These are phyloP conservation scores for Metarhizium robertsii DNA, from an alignment of 2,329 filamentous ascomycete genomes.

Conservation along the genomic window DNA sequence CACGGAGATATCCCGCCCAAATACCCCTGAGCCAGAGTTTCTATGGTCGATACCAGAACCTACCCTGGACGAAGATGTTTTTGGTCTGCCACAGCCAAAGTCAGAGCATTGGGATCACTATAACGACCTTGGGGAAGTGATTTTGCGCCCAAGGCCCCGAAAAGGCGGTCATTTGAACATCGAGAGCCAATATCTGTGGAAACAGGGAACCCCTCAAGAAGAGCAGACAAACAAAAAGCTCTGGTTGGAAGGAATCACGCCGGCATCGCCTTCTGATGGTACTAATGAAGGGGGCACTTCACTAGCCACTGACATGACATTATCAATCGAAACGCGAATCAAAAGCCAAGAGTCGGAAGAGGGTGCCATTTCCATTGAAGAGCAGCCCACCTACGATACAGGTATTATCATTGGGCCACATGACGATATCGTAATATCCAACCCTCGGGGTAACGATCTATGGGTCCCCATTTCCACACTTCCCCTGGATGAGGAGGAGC, in stretches of 20 bases:
- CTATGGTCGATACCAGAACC: background rate
- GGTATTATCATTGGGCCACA: background rate
- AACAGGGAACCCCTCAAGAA: constrained; percentile 3
- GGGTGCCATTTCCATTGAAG: background rate
- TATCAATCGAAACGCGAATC: background rate
- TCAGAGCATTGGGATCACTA: background rate
- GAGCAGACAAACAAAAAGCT: background rate
- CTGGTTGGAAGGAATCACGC: background rate
- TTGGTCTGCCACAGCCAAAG: constrained; percentile 22
- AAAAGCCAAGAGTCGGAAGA: background rate
- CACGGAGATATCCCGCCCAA: background rate
- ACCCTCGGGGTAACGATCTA: background rate
- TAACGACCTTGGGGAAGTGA: background rate
- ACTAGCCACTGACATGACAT: background rate
- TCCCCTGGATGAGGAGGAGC: background rate
- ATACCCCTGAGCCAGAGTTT: background rate
- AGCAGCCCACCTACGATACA: background rate
- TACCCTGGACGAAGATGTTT: background rate
- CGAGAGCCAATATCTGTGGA: constrained; percentile 1
- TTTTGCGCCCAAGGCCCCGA: background rate
- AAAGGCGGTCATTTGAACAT: background rate
- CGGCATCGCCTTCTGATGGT: background rate
- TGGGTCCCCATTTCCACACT: background rate
- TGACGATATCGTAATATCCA: background rate
- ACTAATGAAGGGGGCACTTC: background rate